Conservation (phyloP, 805 yeast genomes). For the Pichia deserticola region DNA sequence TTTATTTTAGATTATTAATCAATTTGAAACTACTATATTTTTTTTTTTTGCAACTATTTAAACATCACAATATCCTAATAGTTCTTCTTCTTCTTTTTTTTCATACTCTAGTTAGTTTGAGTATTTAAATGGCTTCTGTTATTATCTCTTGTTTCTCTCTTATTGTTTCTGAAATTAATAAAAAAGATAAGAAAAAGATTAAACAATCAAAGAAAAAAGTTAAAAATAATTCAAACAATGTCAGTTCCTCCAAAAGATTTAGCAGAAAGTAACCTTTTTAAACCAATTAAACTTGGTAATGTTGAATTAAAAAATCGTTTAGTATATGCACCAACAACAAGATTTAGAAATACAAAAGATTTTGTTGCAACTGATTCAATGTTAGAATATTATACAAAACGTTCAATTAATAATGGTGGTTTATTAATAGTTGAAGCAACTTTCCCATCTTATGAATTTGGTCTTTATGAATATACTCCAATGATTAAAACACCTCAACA, state of each 20-base stretch:
- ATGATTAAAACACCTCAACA: conserved; percentile 45
- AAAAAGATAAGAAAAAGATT: no score
- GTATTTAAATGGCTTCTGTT: not conserved
- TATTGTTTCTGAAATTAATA: no score
- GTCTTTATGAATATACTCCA: conserved; percentile 39
- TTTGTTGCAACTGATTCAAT: conserved; percentile 41
- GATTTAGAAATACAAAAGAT: conserved; percentile 33
- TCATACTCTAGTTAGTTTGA: no score
- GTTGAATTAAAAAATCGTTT: conserved; percentile 33
- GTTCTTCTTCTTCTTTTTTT: no score
- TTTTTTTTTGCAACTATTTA: no score
- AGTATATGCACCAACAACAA: conserved; percentile 46
- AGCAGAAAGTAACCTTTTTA: conserved; percentile 27
- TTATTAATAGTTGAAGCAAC: conserved; percentile 57
- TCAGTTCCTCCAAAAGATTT: conserved; percentile 7
- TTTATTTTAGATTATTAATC: no score
- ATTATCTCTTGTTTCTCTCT: no score
- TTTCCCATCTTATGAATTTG: conserved; percentile 35
- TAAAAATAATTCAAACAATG: not conserved
- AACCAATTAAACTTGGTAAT: conserved; percentile 38
- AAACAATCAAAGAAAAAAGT: not conserved
- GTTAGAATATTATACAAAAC: conserved; percentile 47
- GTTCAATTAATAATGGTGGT: conserved; percentile 51
- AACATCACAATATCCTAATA: no score
- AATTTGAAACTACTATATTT: no score